Percentiles rank a stretch among this genome's conserved stretches.
These are phyloP conservation scores for Auxenochlorella pyrenoidosa DNA, from an alignment of 139 green algal genomes.

Conservation along the genomic window DNA sequence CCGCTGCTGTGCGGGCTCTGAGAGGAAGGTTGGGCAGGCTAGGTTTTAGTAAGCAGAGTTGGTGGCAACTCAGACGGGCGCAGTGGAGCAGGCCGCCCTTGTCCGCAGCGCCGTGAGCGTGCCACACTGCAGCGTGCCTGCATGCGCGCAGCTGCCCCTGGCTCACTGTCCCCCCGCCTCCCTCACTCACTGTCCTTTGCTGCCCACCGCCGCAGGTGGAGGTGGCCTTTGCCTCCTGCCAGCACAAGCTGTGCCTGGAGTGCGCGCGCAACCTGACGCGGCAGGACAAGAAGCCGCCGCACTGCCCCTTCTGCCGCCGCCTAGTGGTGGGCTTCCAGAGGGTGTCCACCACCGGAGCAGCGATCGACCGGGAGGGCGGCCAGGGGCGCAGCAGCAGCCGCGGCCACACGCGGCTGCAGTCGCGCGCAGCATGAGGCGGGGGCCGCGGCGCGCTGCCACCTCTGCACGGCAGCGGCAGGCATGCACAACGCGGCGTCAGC, in stretches of 20 bases:
- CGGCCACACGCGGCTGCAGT: no score
- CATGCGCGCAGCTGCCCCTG: not conserved
- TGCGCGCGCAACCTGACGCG: conserved; percentile 60
- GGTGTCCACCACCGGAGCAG: conserved; percentile 4
- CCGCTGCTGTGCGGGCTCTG: no score
- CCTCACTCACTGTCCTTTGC: not conserved
- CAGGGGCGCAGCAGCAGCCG: not conserved
- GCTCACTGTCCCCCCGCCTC: not conserved
- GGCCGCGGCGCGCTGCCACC: no score
- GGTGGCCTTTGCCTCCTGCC: conserved; percentile 59
- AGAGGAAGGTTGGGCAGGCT: no score
- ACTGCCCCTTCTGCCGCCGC: conserved; percentile 70
- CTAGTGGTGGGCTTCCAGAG: conserved; percentile 38
- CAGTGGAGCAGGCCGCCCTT: no score
- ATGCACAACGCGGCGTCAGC: no score
- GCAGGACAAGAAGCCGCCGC: conserved; percentile 65
- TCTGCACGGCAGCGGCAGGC: no score
- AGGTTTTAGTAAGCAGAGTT: not conserved
- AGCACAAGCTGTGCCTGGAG: conserved; percentile 58
- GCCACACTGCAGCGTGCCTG: not conserved
- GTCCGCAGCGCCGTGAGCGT: no score
- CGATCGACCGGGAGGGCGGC: no score
- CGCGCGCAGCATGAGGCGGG: no score
- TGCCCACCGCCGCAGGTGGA: conserved; percentile 25
- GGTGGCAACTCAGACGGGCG: not conserved